A percentile compares a stretch with the other conserved stretches of the same genome.
These are phyloP conservation scores for Mychonastes homosphaera DNA, from an alignment of 139 green algal genomes.

Conservation along the genomic window DNA sequence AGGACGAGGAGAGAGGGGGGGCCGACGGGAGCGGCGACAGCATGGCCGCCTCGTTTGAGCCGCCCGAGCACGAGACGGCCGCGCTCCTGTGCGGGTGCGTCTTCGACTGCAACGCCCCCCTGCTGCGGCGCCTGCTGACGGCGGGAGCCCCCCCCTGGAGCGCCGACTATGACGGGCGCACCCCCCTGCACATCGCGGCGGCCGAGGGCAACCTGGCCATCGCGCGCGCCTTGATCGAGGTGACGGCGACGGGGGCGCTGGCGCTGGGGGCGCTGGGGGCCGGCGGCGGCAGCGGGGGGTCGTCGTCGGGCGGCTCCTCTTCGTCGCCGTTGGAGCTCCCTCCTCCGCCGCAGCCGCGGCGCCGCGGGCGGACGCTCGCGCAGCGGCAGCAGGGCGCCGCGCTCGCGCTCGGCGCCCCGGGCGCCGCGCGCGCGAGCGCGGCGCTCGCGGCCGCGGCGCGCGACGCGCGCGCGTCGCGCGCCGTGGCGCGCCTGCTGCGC, in stretches of 20 bases:
- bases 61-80: not conserved
- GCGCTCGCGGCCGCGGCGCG: too few species aligned
- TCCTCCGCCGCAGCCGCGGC: not conserved
- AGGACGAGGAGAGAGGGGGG: too few species aligned
- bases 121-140: conserved; percentile 35
- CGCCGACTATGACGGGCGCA: conserved; percentile 49
- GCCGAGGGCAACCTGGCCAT: conserved; percentile 41
- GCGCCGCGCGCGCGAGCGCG: conserved; percentile 10
- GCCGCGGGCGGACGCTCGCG: not conserved
- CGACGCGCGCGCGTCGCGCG: too few species aligned
- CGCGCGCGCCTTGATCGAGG: conserved; percentile 26
- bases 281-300: not conserved
- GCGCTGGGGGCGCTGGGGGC: conserved; percentile 1
- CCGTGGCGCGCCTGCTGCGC: too few species aligned
- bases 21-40: not conserved
- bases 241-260: conserved; percentile 24
- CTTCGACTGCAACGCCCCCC: conserved; percentile 11
- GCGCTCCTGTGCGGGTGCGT: conserved; percentile 16
- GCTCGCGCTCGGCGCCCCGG: not conserved
- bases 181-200: conserved; percentile 49
- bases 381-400: not conserved
- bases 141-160: conserved; percentile 35
- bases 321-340: not conserved
- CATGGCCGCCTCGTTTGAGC: not conserved
- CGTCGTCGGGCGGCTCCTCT: not conserved